Base-by-base conservation (phyloP, 768 basidiomycete genomes). In the Tephrocybe sp. region DNA sequence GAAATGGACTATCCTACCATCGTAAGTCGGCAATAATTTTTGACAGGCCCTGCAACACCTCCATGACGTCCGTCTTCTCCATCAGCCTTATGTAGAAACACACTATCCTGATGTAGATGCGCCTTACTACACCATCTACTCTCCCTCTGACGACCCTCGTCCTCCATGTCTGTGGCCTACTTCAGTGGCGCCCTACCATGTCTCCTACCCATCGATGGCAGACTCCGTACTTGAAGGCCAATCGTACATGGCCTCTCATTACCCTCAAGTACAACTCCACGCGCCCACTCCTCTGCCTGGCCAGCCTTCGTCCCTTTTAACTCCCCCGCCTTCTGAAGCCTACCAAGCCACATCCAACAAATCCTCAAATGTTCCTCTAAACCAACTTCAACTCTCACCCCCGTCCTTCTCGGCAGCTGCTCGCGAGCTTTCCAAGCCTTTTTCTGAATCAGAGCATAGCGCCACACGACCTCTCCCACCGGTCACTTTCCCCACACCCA, bases 401-500 rank as follows among this genome's bases (percentile, higher is more conserved):
- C 28, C 43, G 6, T 18, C 54, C 42, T 24, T 34, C 6, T 30
- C 47, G 14, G 38, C 24, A 15, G 4, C 41, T 8, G 32, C 41
- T 17, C 33, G 41, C 47, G 50, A 60, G 8, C 20, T 56, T 2
- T 47, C 55, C 39, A 47, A 57, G 9, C 15, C 50, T 30, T 21
- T 33, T 25, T 23, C 54, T n/a, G 20, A 55, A 41, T 38, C 50
- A 17, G 50, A 49, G 14, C 45, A 39, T 30, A 45, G 26, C 25
- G 18, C 52, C 14, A 38, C 41, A 18, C 44, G 60, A 18, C 59
- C 57, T 0, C 51, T 62, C n/a, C n/a, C n/a, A 0, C 73, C 71
- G 50, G 53, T 63, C 1, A 81, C 77, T 2, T 85, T 88, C 57
- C 85, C 78, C 1, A 88, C 86, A 0, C 86, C 86, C 1, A 80